These are phyloP conservation scores for Curvularia eragrostidis DNA, from an alignment of 2,329 filamentous ascomycete species.

Conservation along the genomic window DNA sequence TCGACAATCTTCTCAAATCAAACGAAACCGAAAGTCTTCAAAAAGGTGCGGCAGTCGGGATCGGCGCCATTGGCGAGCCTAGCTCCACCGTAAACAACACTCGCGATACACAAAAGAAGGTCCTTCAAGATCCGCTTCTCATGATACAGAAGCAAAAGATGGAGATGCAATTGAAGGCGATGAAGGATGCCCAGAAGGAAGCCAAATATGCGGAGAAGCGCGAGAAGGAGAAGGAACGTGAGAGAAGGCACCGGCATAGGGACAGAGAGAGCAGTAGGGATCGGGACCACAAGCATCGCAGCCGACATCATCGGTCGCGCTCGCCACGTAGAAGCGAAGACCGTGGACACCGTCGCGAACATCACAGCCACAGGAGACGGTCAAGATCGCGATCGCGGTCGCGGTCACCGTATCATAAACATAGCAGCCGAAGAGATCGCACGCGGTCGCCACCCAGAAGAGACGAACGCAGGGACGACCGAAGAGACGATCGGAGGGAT, in stretches of 20 bases:
- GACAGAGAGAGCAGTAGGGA: slow-evolving; percentile 37
- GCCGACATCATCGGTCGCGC: slow-evolving; percentile 45
- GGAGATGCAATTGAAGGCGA: slow-evolving; percentile 65
- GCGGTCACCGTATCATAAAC: slow-evolving; percentile 19
- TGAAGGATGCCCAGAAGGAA: slow-evolving; percentile 60
- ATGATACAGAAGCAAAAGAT: slow-evolving; percentile 89
- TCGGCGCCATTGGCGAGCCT: slow-evolving; percentile 60
- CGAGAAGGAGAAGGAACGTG: slow-evolving; percentile 46
- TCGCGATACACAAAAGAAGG: slow-evolving; percentile 82
- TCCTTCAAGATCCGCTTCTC: slow-evolving; percentile 87
- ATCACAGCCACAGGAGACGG: slow-evolving; percentile 29
- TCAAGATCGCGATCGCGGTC: slow-evolving; percentile 29
- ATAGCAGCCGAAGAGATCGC: slow-evolving; percentile 13
- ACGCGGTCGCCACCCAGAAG: slow-evolving; percentile 34
- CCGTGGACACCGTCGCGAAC: slow-evolving; percentile 23
- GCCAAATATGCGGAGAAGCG: slow-evolving; percentile 48
- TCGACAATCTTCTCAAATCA: slow-evolving; percentile 80
- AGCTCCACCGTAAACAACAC: slow-evolving; percentile 69
- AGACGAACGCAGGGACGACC: slow-evolving; percentile 20
- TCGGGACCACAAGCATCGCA: slow-evolving; percentile 30
- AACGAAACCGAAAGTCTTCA: slow-evolving; percentile 77
- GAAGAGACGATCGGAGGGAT: background rate
- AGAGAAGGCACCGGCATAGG: slow-evolving; percentile 58
- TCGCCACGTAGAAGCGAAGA: slow-evolving; percentile 45
- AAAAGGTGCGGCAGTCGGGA: slow-evolving; percentile 61